Evolutionary conservation across 1,284 basidiomycete genomes (phyloP).

Genomic region (Vanrija sp.): DNA sequence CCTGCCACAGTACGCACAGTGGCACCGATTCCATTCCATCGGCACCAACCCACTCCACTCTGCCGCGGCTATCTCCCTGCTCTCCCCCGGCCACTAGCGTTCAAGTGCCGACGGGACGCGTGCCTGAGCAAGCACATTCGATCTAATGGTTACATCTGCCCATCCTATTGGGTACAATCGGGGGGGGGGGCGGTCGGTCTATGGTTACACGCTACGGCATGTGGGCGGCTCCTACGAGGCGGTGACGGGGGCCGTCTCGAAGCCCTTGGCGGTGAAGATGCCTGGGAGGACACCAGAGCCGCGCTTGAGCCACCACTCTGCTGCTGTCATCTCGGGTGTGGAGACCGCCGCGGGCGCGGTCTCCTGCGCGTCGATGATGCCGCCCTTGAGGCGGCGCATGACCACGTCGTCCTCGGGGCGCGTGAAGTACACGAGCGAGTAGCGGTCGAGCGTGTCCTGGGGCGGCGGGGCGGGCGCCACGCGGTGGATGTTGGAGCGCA

Average conservation of each 20-base stretch:
- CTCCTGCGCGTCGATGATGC: conserved; percentile 26
- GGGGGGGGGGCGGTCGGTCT: no score
- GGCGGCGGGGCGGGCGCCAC: conserved; percentile 51
- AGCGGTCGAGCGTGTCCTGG: conserved; percentile 55
- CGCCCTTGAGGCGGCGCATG: conserved; percentile 32
- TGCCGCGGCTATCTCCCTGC: no score
- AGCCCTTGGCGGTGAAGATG: conserved; percentile 24
- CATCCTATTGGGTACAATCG: no score
- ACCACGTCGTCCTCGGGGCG: conserved; percentile 58
- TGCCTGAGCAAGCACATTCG: no score
- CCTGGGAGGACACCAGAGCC: conserved; percentile 25
- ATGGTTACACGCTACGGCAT: no score
- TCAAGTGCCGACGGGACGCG: no score
- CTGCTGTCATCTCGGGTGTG: conserved; percentile 22
- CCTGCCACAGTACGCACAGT: no score
- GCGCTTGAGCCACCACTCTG: conserved; percentile 31
- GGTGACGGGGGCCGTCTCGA: conserved; percentile 5
- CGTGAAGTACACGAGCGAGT: conserved; percentile 62
- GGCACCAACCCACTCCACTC: no score
- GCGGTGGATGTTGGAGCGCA: conserved; percentile 42
- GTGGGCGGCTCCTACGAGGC: no score
- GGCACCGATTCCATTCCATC: no score
- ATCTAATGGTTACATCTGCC: no score
- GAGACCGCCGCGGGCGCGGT: not conserved
- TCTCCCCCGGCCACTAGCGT: no score